A percentile compares a stretch with the other conserved stretches of the same genome.
Evolutionary conservation across 2,329 filamentous ascomycete species (phyloP).

Genomic region (Beauveria asiatica): DNA sequence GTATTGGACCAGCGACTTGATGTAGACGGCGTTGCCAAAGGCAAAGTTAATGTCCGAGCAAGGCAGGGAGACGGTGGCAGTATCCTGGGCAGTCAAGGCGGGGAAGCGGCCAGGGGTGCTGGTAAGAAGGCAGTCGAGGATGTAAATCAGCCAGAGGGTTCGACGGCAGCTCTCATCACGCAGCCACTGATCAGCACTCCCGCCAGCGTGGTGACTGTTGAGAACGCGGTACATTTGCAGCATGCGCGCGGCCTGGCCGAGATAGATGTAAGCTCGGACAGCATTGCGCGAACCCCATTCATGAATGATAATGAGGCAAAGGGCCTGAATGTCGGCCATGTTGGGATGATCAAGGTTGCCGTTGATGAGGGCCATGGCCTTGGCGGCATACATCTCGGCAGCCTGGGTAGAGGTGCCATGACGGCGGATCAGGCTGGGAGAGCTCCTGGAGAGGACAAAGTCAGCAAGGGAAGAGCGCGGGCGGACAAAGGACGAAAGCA

Average conservation of each 20-base stretch:
- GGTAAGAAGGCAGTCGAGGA: conserved; percentile 53
- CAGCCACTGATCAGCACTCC: conserved; percentile 48
- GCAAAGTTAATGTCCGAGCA: conserved; percentile 56
- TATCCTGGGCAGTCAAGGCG: conserved; percentile 45
- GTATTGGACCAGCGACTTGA: conserved; percentile 45
- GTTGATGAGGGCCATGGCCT: conserved; percentile 49
- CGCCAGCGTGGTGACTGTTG: conserved; percentile 43
- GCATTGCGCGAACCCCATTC: conserved; percentile 56
- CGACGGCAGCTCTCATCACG: conserved; percentile 54
- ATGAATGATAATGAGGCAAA: conserved; percentile 53
- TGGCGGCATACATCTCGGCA: conserved; percentile 50
- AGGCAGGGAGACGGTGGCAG: conserved; percentile 47
- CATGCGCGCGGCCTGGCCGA: conserved; percentile 56
- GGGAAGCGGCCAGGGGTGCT: conserved; percentile 53
- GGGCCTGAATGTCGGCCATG: conserved; percentile 52
- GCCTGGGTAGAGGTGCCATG: conserved; percentile 48
- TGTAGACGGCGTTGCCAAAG: conserved; percentile 50
- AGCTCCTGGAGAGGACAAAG: conserved; percentile 34
- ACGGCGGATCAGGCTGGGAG: conserved; percentile 46
- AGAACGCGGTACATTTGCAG: conserved; percentile 56
- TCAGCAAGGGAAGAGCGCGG: neutral
- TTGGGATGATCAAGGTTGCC: conserved; percentile 50
- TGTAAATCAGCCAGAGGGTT: conserved; percentile 54
- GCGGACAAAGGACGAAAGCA: neutral
- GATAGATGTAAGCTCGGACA: conserved; percentile 54